Evolutionary conservation across 2,329 filamentous ascomycete genomes (phyloP).

Genomic region (Cladosporium sp.): DNA sequence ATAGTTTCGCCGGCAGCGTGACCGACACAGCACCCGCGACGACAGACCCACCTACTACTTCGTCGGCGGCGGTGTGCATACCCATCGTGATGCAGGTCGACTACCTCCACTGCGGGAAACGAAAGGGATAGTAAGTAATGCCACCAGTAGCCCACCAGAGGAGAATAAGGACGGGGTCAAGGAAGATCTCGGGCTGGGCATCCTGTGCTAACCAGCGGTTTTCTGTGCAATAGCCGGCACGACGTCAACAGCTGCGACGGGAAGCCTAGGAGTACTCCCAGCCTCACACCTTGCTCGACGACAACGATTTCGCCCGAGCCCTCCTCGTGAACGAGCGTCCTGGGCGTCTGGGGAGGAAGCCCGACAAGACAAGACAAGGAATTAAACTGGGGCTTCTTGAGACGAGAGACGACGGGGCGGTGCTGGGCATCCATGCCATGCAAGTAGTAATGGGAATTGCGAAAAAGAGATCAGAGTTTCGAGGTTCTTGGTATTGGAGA

Average conservation of each 20-base stretch:
- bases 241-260: slow-evolving; percentile 28
- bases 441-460: not conserved
- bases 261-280: slow-evolving; percentile 9
- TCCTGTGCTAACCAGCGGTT: not conserved
- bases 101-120: slow-evolving; percentile 22
- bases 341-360: not conserved
- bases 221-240: slow-evolving; percentile 21
- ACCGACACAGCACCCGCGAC: not conserved
- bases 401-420: not conserved
- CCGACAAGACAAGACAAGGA: not conserved
- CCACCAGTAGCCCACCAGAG: not conserved
- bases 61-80: slow-evolving; percentile 9
- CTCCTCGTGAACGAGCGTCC: not conserved
- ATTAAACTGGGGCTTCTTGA: not conserved
- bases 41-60: not conserved
- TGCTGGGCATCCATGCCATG: not conserved
- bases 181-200: not conserved
- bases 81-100: slow-evolving; percentile 23
- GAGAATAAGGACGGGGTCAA: not conserved
- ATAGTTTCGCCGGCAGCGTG: not conserved
- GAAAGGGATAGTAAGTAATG: slow-evolving; percentile 25
- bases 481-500: slow-evolving; percentile 1
- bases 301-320: not conserved
- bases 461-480: not conserved
- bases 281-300: not conserved